Percentiles rank a stretch among this genome's conserved stretches.
Evolutionary conservation across 345 rosid species (phyloP).

Genomic region (Hevea brasiliensis): DNA sequence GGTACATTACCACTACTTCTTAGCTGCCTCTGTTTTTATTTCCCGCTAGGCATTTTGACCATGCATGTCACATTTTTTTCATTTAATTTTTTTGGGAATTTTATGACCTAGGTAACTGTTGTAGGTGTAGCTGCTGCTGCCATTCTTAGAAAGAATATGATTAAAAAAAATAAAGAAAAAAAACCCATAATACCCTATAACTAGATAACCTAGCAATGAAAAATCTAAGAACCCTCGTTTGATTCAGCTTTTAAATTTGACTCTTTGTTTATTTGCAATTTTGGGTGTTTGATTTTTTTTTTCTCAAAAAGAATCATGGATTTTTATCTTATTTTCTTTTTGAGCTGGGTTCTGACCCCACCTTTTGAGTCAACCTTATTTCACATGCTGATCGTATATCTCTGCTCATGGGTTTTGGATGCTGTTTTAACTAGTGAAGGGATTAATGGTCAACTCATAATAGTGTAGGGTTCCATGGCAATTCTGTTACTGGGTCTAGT

Average conservation of each 20-base stretch:
- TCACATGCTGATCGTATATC: conserved; percentile 14
- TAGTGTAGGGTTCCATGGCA: conserved; percentile 6
- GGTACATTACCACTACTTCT: conserved; percentile 27
- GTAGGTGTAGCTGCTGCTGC: conserved; percentile 1
- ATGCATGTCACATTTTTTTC: conserved; percentile 1
- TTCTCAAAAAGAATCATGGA: neutral
- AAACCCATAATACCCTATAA: neutral
- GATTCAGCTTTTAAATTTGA: conserved; percentile 5
- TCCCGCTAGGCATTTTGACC: neutral
- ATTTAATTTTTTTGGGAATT: conserved; percentile 1
- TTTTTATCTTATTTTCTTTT: neutral
- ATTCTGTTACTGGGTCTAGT: conserved; percentile 16
- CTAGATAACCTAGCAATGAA: neutral
- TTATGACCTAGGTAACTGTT: conserved; percentile 8
- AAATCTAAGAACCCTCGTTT: conserved; percentile 11
- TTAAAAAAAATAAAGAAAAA: neutral
- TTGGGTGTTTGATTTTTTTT: neutral
- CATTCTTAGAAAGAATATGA: neutral
- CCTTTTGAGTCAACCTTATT: conserved; percentile 3
- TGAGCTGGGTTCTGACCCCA: conserved; percentile 21
- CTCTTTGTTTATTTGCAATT: neutral
- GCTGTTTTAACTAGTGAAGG: neutral
- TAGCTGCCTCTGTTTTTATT: conserved; percentile 3
- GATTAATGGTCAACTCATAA: conserved; percentile 11
- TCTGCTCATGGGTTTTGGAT: conserved; percentile 17